Percentiles rank a stretch among this genome's conserved stretches.
phyloP scores from a whole-genome alignment of 257 asterid species.

The Solanum tarijense region DNA sequence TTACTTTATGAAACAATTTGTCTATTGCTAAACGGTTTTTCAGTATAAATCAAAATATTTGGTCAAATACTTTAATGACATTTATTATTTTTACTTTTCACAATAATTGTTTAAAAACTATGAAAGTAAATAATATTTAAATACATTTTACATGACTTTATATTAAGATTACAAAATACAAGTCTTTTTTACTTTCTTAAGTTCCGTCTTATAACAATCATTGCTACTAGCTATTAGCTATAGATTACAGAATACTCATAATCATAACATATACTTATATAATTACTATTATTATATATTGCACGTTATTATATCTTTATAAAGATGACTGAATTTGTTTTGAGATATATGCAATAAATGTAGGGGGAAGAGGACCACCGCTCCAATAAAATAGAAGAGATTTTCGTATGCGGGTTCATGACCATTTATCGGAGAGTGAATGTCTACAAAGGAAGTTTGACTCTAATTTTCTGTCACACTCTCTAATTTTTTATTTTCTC shows the following conservation, averaged over 20 bases:
- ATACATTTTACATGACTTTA: too few species aligned
- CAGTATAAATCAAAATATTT: background rate
- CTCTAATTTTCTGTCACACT: background rate
- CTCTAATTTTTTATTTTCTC: background rate
- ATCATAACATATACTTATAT: background rate
- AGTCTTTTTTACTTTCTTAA: too few species aligned
- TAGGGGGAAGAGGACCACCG: conserved; percentile 16
- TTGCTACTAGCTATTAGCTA: background rate
- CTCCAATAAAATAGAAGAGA: conserved; percentile 12
- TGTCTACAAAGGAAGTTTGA: conserved; percentile 22
- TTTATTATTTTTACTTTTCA: background rate
- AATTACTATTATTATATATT: background rate
- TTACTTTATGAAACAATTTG: background rate
- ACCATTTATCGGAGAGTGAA: conserved; percentile 55
- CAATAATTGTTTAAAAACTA: too few species aligned
- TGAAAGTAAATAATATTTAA: too few species aligned
- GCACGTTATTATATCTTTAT: background rate
- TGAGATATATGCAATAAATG: conserved; percentile 22
- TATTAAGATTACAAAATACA: too few species aligned
- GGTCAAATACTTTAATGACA: background rate
- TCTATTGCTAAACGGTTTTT: background rate
- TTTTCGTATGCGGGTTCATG: conserved; percentile 24
- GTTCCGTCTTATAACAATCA: background rate
- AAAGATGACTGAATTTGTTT: background rate
- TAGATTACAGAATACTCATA: background rate